Evolutionary conservation across 2,329 filamentous ascomycete genomes (phyloP), one percentile per base, ranked within the genome.

Genomic region (Monosporascus ibericus): DNA sequence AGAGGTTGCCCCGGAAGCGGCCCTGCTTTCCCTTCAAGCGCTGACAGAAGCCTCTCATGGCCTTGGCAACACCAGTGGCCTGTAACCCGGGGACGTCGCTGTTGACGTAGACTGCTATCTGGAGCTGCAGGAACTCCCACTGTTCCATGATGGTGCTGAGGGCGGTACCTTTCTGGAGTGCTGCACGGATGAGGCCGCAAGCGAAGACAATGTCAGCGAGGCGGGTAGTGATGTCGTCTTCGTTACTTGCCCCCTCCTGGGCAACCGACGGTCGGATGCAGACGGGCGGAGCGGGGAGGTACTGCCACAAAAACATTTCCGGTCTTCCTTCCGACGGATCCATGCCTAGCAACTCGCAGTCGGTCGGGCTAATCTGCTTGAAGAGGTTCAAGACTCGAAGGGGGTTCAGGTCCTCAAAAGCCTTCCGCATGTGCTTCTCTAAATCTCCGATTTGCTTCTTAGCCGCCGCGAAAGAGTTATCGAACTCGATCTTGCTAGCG

Each of bases 251-350:
- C 55, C 84, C 89, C 58, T 97, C 94, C 69, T 97, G 94, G 30
- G 87, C 87, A 18, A 99, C 94, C 0, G 92, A 96, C 0, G 94
- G 94, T 54, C 94, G 82, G 63, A 99, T 95, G 60, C 90, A 95
- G 6, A 97, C 89, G 0, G 94, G 94, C 1, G 94, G 92, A 1
- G 92, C 92, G 1, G 94, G 94, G 37, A 99, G 80, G 64, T 91
- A 95, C 66, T 96, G 92, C 94, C 94, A 99, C 44, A 99, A 84
- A 68, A 97, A 95, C 85, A 95, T 95, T 68, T 99, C 94, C 0
- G 94, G 94, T 18, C 92, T 82, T 11, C 90, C 90, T 62, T 96
- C 91, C 15, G 82, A 79, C 1, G 92, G 89, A 63, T 96, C 86
- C 62, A 99, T 82, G 5, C 92, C 92, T 1, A 99, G 77, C 22